Conservation (phyloP, 352 stramenopile genomes). For the Globisporangium abappressorium region DNA sequence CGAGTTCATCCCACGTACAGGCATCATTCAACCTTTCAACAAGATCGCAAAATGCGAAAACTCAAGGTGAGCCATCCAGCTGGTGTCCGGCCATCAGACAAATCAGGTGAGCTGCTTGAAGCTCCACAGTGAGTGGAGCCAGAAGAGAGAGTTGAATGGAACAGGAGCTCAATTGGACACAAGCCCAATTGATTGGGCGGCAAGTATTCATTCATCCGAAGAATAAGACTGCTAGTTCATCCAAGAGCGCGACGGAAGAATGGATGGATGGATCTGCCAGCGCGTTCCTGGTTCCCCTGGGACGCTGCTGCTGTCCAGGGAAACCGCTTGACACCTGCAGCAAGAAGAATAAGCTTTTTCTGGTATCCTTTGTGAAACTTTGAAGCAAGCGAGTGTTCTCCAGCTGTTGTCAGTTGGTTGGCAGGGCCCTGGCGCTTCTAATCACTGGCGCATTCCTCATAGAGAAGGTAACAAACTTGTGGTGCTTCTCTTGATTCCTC, state of each 20-base stretch:
- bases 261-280: neutral
- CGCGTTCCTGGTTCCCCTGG: neutral
- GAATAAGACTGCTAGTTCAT: neutral
- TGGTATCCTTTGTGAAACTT: too few relatives aligned
- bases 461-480: too few relatives aligned
- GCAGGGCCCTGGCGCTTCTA: too few relatives aligned
- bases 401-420: too few relatives aligned
- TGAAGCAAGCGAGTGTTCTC: too few relatives aligned
- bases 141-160: neutral
- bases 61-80: neutral
- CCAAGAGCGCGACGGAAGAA: neutral
- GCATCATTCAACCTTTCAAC: neutral
- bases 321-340: too few relatives aligned
- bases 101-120: conserved; percentile 2
- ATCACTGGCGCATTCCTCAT: too few relatives aligned
- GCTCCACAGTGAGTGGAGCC: neutral
- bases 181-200: too few relatives aligned
- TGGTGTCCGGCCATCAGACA: neutral
- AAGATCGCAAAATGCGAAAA: neutral
- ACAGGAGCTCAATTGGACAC: too few relatives aligned
- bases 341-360: too few relatives aligned
- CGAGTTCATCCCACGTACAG: neutral
- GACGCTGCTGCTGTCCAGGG: neutral
- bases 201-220: neutral
- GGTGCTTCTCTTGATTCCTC: too few relatives aligned